A percentile compares a stretch with the other conserved stretches of the same genome.
Conservation (phyloP, 129 eudicot species). For the Smallanthus sonchifolius region DNA sequence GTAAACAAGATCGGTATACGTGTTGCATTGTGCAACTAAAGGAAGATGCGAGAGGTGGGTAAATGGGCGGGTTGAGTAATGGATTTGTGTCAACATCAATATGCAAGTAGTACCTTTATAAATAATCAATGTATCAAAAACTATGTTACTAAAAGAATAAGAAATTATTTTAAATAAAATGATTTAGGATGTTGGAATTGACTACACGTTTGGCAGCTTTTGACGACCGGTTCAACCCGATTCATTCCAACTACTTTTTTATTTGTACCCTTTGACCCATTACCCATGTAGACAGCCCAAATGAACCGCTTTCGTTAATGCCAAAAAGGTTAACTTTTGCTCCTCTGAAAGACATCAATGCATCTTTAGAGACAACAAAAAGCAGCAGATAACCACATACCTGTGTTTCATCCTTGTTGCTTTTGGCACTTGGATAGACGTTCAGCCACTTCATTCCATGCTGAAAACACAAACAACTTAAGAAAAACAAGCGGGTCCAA, state of each 20-base stretch:
- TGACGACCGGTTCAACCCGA: neutral
- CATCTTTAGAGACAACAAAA: neutral
- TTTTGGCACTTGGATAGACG: conserved; percentile 61
- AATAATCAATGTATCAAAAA: neutral
- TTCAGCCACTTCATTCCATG: conserved; percentile 59
- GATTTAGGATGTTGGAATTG: neutral
- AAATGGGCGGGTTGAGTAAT: neutral
- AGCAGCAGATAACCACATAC: neutral
- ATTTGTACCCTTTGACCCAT: neutral
- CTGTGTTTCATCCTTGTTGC: conserved; percentile 36
- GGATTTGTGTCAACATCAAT: neutral
- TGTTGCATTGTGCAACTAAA: neutral
- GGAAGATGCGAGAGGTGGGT: neutral
- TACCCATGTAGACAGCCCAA: neutral
- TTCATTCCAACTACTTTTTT: neutral
- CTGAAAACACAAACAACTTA: conserved; percentile 38
- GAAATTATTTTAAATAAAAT: neutral
- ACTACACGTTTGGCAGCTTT: neutral
- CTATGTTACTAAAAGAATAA: neutral
- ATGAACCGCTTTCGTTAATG: neutral
- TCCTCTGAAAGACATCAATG: neutral
- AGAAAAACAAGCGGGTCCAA: neutral
- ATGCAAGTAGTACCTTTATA: neutral
- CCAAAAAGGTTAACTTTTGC: neutral
- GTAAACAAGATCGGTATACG: neutral